Evolutionary conservation across 345 rosid species (phyloP).

Genomic region (Mercurialis annua): DNA sequence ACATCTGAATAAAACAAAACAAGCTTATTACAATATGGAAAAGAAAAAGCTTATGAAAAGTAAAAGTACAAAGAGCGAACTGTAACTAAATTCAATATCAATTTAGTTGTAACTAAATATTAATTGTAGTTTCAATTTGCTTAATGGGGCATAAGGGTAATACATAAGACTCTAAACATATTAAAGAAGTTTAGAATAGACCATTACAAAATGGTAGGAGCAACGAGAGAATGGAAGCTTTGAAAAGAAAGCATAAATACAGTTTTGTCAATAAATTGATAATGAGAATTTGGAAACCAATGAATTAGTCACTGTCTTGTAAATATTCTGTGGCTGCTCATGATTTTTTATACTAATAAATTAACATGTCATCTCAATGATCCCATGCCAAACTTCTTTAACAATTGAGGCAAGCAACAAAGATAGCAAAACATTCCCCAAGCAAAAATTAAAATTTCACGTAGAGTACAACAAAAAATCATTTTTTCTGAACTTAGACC

Average conservation of each 20-base stretch:
- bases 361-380: background rate
- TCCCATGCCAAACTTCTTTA: background rate
- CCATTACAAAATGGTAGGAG: background rate
- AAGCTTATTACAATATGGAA: constrained; percentile 1
- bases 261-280: background rate
- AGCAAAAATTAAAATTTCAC: no score
- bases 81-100: constrained; percentile 5
- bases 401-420: background rate
- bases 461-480: background rate
- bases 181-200: background rate
- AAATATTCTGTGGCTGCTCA: background rate
- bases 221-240: background rate
- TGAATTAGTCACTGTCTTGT: background rate
- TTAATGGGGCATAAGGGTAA: background rate
- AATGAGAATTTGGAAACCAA: background rate
- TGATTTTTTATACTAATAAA: background rate
- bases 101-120: background rate
- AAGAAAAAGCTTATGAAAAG: constrained; percentile 5
- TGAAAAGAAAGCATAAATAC: background rate
- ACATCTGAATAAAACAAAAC: constrained; percentile 54
- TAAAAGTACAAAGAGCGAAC: constrained; percentile 3
- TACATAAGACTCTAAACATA: background rate
- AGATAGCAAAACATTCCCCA: background rate
- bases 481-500: background rate
- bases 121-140: background rate